These are phyloP conservation scores for Lasiosphaeris hirsuta DNA, from an alignment of 495 filamentous ascomycete species.

Conservation along the genomic window DNA sequence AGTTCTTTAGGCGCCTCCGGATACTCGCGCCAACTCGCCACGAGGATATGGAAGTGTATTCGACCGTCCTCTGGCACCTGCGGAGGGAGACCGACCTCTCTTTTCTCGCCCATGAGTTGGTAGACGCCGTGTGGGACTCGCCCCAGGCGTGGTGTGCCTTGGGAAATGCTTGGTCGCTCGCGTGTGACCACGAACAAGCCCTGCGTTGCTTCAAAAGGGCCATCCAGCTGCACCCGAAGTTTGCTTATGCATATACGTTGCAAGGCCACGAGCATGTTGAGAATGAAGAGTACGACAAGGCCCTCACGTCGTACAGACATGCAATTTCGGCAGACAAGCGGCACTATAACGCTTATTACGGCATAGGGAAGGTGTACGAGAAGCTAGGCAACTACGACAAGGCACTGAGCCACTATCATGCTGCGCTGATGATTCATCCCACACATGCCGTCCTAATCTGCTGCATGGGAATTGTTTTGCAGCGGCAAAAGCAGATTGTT, in stretches of 20 bases:
- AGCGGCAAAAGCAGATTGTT: slow-evolving; percentile 76
- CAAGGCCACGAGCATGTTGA: slow-evolving; percentile 96
- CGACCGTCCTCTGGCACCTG: slow-evolving; percentile 93
- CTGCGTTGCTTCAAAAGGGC: slow-evolving; percentile 93
- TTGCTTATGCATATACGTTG: slow-evolving; percentile 92
- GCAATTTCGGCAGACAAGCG: slow-evolving; percentile 80
- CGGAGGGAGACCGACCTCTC: slow-evolving; percentile 89
- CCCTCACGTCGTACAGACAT: slow-evolving; percentile 74
- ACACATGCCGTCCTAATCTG: slow-evolving; percentile 86
- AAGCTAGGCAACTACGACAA: slow-evolving; percentile 90
- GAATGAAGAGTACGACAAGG: slow-evolving; percentile 96
- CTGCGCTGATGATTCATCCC: slow-evolving; percentile 82
- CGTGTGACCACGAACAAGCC: slow-evolving; percentile 91
- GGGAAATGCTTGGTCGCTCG: slow-evolving; percentile 94
- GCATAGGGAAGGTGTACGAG: slow-evolving; percentile 87
- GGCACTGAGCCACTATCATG: slow-evolving; percentile 85
- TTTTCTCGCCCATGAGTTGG: slow-evolving; percentile 83
- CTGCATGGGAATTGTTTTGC: slow-evolving; percentile 84
- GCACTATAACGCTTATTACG: slow-evolving; percentile 98
- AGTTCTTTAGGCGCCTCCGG: slow-evolving; percentile 73
- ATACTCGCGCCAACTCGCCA: slow-evolving; percentile 71
- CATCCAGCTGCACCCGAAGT: slow-evolving; percentile 81
- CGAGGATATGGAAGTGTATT: slow-evolving; percentile 96
- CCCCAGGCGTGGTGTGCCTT: slow-evolving; percentile 94
- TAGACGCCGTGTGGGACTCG: slow-evolving; percentile 80